Base-by-base conservation (phyloP, 116 monocot genomes). In the Cymodocea nodosa region DNA sequence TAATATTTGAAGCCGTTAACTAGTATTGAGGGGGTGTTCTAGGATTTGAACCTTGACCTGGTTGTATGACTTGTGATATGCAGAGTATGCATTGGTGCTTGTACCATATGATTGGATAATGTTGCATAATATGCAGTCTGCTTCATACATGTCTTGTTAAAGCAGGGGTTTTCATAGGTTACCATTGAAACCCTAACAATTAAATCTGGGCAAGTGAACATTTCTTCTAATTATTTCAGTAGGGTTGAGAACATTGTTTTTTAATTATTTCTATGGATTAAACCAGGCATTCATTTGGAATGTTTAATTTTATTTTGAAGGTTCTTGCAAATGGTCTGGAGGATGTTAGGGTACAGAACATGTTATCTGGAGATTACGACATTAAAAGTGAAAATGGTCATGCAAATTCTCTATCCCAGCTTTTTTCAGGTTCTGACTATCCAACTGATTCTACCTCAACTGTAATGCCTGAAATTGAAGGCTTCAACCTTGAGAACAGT, bases 281-380 rank as follows among this genome's bases (percentile, higher is more conserved):
- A 60, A 15, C 35, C 35, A 16, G 35, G 10, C 35, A 4, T 15
- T 60, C 15, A 34, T 35, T 23, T 60, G 60, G 35, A 17, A 35
- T 15, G 13, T 25, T 20, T 56, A 56, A n/a, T 10, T 65, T 7
- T 65, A 51, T 67, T 54, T 37, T 67, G 54, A 16, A 67, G 67
- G 67, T 51, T 15, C 35, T 37, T 35, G 54, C 52, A 18, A 54
- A 67, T 52, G 67, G 54, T n/a, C 2, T 10, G 36, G 66, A 49
- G 44, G 19, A 52, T 66, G 25, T 25, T 34, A 12, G 25, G 52
- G 36, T 9, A 16, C 36, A 67, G 35, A 67, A 7, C 67, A 14
- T 54, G 23, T 18, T 35, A 34, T 48, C 35, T 4, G 35, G 35
- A 53, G 35, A 35, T 54, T 3, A 15, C 52, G 12, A 35, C 8